These are phyloP conservation scores for Dionaea muscipula DNA, from an alignment of 179 eudicot genomes.

Conservation along the genomic window DNA sequence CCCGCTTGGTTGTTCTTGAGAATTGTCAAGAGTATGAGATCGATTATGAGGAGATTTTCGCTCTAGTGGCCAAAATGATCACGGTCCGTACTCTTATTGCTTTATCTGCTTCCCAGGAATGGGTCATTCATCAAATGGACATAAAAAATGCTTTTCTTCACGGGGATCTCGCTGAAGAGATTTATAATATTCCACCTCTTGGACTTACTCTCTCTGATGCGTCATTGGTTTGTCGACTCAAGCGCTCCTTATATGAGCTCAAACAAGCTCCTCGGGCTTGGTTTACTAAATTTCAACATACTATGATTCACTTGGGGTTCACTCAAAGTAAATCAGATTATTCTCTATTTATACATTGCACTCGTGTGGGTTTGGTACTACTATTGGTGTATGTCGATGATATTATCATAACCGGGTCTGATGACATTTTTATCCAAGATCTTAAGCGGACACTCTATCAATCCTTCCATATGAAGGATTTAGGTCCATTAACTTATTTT, in stretches of 20 bases:
- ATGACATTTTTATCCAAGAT: too few species aligned
- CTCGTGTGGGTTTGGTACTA: too few species aligned
- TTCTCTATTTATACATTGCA: too few species aligned
- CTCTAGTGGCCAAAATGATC: neutral
- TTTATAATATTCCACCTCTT: neutral
- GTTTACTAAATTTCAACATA: too few species aligned
- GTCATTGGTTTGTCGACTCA: neutral
- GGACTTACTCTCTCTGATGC: neutral
- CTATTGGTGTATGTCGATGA: too few species aligned
- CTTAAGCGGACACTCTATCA: too few species aligned
- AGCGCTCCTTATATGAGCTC: neutral
- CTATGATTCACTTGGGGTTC: too few species aligned
- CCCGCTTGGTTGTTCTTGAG: neutral
- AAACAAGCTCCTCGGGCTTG: neutral
- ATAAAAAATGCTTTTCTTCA: neutral
- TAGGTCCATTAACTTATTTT: too few species aligned
- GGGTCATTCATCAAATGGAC: neutral
- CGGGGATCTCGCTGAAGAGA: neutral
- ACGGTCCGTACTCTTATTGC: neutral
- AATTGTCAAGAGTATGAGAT: neutral
- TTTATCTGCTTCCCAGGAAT: too few species aligned
- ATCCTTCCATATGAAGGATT: too few species aligned
- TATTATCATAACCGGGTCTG: too few species aligned
- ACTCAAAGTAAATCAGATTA: too few species aligned
- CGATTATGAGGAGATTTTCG: neutral